Percentiles rank a stretch among this genome's conserved stretches.
These are phyloP conservation scores for Tylopilus felleus DNA, from an alignment of 768 basidiomycete genomes.

Conservation along the genomic window DNA sequence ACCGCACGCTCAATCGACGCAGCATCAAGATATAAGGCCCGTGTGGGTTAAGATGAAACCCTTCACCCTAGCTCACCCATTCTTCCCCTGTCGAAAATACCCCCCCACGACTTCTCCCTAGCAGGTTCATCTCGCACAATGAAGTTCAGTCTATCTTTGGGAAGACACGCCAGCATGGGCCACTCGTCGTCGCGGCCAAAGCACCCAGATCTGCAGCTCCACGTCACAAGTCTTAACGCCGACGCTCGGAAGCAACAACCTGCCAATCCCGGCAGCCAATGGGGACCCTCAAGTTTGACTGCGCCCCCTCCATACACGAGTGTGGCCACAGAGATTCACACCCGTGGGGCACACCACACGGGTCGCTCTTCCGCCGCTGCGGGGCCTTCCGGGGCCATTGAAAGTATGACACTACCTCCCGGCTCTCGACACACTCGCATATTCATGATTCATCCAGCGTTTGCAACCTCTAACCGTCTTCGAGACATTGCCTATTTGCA, in stretches of 20 bases:
- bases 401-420: conserved; percentile 20
- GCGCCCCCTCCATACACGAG: conserved; percentile 27
- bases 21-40: not conserved
- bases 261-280: not conserved
- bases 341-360: not conserved
- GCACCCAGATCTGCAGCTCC: conserved; percentile 3
- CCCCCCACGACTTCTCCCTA: not conserved
- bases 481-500: conserved; percentile 23
- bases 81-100: not conserved
- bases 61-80: not conserved
- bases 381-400: conserved; percentile 3
- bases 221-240: not conserved
- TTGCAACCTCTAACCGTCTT: conserved; percentile 14
- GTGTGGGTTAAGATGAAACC: too few relatives aligned
- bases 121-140: not conserved
- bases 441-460: conserved; percentile 23
- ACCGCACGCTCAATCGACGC: not conserved
- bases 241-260: conserved; percentile 1
- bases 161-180: conserved; percentile 8
- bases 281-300: conserved; percentile 3
- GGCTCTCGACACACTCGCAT: conserved; percentile 21
- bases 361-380: conserved; percentile 1
- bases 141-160: conserved; percentile 2
- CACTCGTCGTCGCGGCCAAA: conserved; percentile 14
- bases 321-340: conserved; percentile 4